Conservation (phyloP, 192 early-diverging fungal genomes). For the Coemansia aciculifera region DNA sequence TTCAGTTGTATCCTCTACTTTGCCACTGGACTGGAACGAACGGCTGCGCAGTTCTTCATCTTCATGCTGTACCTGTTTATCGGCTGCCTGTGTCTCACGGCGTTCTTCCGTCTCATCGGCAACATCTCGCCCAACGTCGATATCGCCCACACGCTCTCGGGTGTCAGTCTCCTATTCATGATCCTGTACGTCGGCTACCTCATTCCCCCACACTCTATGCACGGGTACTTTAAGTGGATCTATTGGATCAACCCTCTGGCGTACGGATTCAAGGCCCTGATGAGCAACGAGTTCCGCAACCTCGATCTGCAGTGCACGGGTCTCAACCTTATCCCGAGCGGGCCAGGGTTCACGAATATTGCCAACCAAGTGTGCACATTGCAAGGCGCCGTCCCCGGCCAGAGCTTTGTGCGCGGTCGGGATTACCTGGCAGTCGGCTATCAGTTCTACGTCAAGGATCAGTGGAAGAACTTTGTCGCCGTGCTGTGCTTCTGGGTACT, state of each 20-base stretch:
- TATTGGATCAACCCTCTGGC: conserved; percentile 70
- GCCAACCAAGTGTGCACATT: conserved; percentile 65
- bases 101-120: conserved; percentile 61
- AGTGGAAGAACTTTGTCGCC: conserved; percentile 64
- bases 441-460: conserved; percentile 59
- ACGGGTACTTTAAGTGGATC: conserved; percentile 66
- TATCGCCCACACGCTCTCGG: conserved; percentile 50
- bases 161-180: conserved; percentile 43
- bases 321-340: conserved; percentile 53
- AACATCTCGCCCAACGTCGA: conserved; percentile 48
- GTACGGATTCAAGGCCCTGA: conserved; percentile 66
- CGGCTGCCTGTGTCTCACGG: conserved; percentile 61
- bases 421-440: conserved; percentile 61
- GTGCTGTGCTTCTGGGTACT: conserved; percentile 51
- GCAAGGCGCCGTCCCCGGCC: conserved; percentile 60
- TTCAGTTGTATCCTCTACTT: conserved; percentile 69
- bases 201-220: conserved; percentile 62
- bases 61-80: conserved; percentile 64
- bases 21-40: conserved; percentile 60
- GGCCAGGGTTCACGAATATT: conserved; percentile 52
- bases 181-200: conserved; percentile 57
- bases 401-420: conserved; percentile 59
- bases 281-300: conserved; percentile 70
- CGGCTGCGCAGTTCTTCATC: conserved; percentile 64
- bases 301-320: conserved; percentile 34